Conservation (phyloP, 2,329 filamentous ascomycete genomes). For the Cercospora sp. region DNA sequence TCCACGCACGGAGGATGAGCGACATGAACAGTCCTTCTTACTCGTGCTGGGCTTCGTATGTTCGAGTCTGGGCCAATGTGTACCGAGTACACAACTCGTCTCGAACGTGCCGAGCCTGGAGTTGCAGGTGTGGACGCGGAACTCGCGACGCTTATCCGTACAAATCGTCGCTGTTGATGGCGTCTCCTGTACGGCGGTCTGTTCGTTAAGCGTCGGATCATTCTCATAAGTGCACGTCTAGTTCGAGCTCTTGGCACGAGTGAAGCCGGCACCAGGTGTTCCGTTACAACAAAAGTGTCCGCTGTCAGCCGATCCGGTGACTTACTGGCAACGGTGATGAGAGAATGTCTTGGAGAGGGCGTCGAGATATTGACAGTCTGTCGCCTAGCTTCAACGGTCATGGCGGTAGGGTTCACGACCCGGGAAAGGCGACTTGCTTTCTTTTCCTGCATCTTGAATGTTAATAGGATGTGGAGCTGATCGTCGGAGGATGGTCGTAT, state of each 20-base stretch:
- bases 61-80: background rate
- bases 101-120: background rate
- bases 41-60: background rate
- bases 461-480: background rate
- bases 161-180: background rate
- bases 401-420: background rate
- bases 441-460: background rate
- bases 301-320: background rate
- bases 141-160: background rate
- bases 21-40: background rate
- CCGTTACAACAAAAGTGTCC: background rate
- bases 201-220: background rate
- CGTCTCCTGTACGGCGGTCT: background rate
- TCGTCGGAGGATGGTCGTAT: background rate
- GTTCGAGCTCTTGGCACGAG: background rate
- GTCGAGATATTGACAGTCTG: background rate
- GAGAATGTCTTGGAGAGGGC: background rate
- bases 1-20: background rate
- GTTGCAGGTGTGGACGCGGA: background rate
- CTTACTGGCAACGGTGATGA: background rate
- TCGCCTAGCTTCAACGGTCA: background rate
- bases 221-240: background rate
- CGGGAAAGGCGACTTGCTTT: background rate
- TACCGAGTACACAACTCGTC: background rate
- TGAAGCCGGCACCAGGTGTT: background rate